Conservation (phyloP, 495 filamentous ascomycete species). For the Aspergillus bridgeri region DNA sequence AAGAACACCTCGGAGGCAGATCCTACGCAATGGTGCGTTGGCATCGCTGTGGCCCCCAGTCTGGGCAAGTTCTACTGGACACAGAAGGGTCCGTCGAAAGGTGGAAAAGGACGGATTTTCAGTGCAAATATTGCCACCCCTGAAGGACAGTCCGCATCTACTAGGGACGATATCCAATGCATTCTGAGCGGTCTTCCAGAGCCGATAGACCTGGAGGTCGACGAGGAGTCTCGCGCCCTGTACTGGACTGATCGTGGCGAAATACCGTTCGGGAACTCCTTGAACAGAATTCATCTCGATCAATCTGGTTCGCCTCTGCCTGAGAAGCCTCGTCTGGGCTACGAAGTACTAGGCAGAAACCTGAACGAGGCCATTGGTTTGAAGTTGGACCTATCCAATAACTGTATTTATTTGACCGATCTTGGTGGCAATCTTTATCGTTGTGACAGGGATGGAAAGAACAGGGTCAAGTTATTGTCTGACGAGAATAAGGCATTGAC, state of each 20-base stretch:
- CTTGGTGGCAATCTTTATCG: conserved; percentile 46
- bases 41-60: conserved; percentile 23
- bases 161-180: conserved; percentile 35
- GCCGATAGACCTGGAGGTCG: conserved; percentile 49
- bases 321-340: not conserved
- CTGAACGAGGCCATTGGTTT: conserved; percentile 51
- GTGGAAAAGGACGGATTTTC: conserved; percentile 47
- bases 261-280: conserved; percentile 42
- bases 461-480: conserved; percentile 24
- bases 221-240: conserved; percentile 31
- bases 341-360: conserved; percentile 31
- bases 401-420: conserved; percentile 44
- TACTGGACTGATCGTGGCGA: conserved; percentile 58
- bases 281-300: conserved; percentile 33
- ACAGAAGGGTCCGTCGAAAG: conserved; percentile 52
- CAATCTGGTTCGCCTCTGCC: conserved; percentile 15
- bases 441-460: conserved; percentile 39
- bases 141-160: conserved; percentile 10
- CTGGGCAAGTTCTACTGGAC: conserved; percentile 53
- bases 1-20: conserved; percentile 17
- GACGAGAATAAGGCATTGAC: conserved; percentile 30
- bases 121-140: conserved; percentile 37
- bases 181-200: conserved; percentile 43
- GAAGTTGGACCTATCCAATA: conserved; percentile 37
- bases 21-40: conserved; percentile 31